phyloP scores from a whole-genome alignment of 352 stramenopile genomes.

The Phytophthora sojae region DNA sequence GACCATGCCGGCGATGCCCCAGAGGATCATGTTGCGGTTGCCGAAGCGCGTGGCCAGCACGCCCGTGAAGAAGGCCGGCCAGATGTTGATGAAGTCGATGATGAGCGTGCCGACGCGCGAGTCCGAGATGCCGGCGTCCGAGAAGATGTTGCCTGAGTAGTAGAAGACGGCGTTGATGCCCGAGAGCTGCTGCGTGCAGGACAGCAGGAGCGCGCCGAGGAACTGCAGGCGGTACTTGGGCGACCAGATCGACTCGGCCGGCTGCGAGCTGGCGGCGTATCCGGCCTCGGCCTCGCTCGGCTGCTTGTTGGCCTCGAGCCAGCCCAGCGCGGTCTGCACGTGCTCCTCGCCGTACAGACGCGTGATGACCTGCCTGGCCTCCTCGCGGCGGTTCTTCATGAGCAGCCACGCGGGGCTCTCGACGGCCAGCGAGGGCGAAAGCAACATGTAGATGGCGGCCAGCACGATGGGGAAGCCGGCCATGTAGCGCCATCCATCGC shows the following conservation, averaged over 20 bases:
- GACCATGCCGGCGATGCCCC: constrained; percentile 55
- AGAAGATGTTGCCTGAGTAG: constrained; percentile 28
- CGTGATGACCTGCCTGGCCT: constrained; percentile 29
- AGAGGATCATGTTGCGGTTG: constrained; percentile 65
- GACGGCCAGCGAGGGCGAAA: constrained; percentile 27
- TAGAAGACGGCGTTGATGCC: constrained; percentile 61
- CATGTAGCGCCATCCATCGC: constrained; percentile 55
- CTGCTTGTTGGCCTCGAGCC: constrained; percentile 22
- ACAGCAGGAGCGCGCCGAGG: constrained; percentile 45
- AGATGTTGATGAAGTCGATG: constrained; percentile 38
- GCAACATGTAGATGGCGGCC: constrained; percentile 43
- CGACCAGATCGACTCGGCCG: constrained; percentile 32
- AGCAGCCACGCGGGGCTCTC: constrained; percentile 28
- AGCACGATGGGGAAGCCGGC: constrained; percentile 58
- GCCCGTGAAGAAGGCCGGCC: constrained; percentile 36
- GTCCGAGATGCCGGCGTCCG: constrained; percentile 28
- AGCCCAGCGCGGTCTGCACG: constrained; percentile 15
- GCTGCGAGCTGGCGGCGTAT: background rate
- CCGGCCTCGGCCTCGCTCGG: constrained; percentile 12
- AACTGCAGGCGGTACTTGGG: constrained; percentile 37
- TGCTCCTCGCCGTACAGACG: constrained; percentile 33
- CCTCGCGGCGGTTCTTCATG: constrained; percentile 23
- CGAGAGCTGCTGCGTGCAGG: constrained; percentile 46
- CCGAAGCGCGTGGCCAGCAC: constrained; percentile 50
- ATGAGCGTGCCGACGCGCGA: constrained; percentile 29